Evolutionary conservation across 805 yeast species (phyloP), one percentile per base, ranked within the genome.

Genomic region (Candida krabiensis): DNA sequence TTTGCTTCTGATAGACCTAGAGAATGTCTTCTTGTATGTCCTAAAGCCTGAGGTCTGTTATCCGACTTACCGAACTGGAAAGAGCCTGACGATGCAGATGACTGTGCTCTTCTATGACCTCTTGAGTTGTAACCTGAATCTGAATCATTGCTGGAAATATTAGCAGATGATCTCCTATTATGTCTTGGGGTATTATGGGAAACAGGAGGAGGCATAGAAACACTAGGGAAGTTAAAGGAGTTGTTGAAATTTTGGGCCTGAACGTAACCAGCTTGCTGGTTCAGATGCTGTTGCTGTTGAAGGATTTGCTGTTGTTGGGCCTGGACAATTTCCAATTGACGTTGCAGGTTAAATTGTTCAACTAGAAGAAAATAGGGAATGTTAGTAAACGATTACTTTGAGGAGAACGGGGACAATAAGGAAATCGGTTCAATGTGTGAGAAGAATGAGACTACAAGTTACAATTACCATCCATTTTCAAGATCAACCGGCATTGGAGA

Each of bases 11-110:
- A 81, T 41, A 91, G 70, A 2, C 95, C 97, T 43, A 91, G 68
- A 0, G 97, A 89, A 60, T 91, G 98, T 60, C 99, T 79, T 67
- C 99, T 80, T 28, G 73, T 68, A 59, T 91, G 99, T 24, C 97
- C 96, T 43, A 70, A 65, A 12, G 66, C 67, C 33, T 69, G 58
- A 28, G 52, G 57, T 30, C 54, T 47, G 27, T 44, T 29, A 27
- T 48, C 54, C 3, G 47, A 35, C 26, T 49, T 55, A 17, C 39
- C 46, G 29, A 36, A 46, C 31, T 51, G 52, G 34, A 45, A 43
- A 13, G 49, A 43, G 12, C 48, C 53, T 3, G 61, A 47, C 11
- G 60, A 44, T 5, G 43, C 48, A 2, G 64, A 60, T 0, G 66
- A 75, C 31, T 73, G 79, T 0, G 76, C 69, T 49, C 75, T 66